Percentiles rank a stretch among this genome's conserved stretches.
Evolutionary conservation across 1,139 yeast species (phyloP).

Genomic region (Lodderomyces oxycetoniae): DNA sequence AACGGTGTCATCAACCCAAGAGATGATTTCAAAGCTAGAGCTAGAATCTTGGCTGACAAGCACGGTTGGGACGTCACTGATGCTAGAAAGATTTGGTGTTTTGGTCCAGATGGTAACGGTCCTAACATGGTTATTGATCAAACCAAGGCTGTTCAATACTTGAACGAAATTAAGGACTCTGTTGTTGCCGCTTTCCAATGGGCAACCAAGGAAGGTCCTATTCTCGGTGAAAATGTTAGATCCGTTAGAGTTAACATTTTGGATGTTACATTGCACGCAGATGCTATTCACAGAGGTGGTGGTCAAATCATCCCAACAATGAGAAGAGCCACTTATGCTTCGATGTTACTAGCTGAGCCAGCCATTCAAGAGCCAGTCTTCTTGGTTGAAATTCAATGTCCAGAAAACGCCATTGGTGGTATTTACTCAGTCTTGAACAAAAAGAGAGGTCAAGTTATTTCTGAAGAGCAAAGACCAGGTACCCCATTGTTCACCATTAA

Average conservation of each 20-base stretch:
- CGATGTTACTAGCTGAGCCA: slow-evolving; percentile 97
- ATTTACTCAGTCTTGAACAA: slow-evolving; percentile 98
- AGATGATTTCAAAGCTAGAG: slow-evolving; percentile 99
- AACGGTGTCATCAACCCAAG: slow-evolving; percentile 86
- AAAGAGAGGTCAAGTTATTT: slow-evolving; percentile 99
- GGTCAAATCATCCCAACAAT: slow-evolving; percentile 99
- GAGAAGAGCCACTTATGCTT: slow-evolving; percentile 99
- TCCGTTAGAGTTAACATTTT: slow-evolving; percentile 95
- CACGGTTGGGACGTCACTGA: slow-evolving; percentile 99
- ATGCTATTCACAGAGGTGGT: slow-evolving; percentile 99
- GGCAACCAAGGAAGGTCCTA: slow-evolving; percentile 99
- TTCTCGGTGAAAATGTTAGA: slow-evolving; percentile 95
- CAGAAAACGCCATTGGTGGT: slow-evolving; percentile 99
- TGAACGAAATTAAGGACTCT: slow-evolving; percentile 98
- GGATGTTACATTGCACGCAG: slow-evolving; percentile 99
- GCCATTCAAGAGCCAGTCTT: slow-evolving; percentile 99
- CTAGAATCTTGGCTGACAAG: slow-evolving; percentile 98
- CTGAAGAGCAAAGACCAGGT: slow-evolving; percentile 99
- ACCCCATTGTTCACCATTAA: slow-evolving; percentile 98
- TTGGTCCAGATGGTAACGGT: slow-evolving; percentile 99
- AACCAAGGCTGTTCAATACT: slow-evolving; percentile 99
- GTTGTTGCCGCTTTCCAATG: slow-evolving; percentile 99
- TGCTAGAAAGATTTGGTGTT: slow-evolving; percentile 99
- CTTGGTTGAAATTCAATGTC: slow-evolving; percentile 99
- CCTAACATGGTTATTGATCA: slow-evolving; percentile 99